Percentiles rank a stretch among this genome's conserved stretches.
phyloP scores from a whole-genome alignment of 2,329 filamentous ascomycete species.

The Clarireedia homoeocarpa region DNA sequence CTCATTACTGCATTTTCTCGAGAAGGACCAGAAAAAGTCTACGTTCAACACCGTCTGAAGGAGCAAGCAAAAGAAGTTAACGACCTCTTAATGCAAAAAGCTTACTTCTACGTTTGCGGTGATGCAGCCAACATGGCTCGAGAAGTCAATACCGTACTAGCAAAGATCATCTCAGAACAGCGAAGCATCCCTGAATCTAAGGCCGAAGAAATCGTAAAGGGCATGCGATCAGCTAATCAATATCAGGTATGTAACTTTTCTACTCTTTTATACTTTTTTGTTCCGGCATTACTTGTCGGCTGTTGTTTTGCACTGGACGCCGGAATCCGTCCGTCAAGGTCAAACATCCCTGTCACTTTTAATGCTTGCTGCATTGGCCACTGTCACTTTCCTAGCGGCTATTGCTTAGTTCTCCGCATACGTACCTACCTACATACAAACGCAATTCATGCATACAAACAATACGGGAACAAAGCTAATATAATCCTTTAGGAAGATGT shows the following conservation, averaged over 20 bases:
- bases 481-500: constrained; percentile 52
- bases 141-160: constrained; percentile 82
- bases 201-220: constrained; percentile 94
- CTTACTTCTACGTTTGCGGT: constrained; percentile 96
- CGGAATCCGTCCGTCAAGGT: too few relatives aligned
- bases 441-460: too few relatives aligned
- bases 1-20: constrained; percentile 94
- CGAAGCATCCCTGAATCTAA: constrained; percentile 76
- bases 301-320: not conserved
- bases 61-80: constrained; percentile 80
- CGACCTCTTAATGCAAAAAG: constrained; percentile 75
- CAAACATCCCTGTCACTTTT: too few relatives aligned
- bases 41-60: constrained; percentile 88
- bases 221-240: constrained; percentile 88
- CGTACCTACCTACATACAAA: too few relatives aligned
- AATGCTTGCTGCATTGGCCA: too few relatives aligned
- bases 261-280: not conserved
- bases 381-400: too few relatives aligned
- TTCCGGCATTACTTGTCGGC: not conserved
- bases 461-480: not conserved
- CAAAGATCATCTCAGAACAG: constrained; percentile 78
- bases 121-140: constrained; percentile 96
- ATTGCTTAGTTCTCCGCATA: too few relatives aligned
- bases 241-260: constrained; percentile 63
- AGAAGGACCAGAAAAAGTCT: constrained; percentile 79